Conservation (phyloP, 768 basidiomycete genomes). For the Lentinula edodes region DNA sequence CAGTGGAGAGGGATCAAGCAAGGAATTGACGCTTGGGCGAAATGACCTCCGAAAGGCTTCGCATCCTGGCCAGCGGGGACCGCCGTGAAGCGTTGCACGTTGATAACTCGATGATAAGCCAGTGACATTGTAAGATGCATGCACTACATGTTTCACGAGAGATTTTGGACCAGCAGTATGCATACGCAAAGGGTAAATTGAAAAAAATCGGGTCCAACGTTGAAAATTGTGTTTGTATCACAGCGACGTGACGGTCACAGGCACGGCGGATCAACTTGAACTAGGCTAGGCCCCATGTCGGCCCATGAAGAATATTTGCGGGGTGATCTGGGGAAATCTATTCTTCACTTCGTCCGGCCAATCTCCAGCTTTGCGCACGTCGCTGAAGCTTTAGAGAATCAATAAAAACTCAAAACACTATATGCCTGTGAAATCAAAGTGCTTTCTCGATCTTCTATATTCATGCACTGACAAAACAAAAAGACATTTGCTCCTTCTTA, state of each 20-base stretch:
- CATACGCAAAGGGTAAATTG: conserved; percentile 24
- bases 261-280: too few relatives aligned
- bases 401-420: too few relatives aligned
- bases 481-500: too few relatives aligned
- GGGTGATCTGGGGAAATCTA: too few relatives aligned
- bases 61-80: not conserved
- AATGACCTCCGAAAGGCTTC: not conserved
- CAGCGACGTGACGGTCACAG: not conserved
- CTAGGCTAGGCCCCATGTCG: too few relatives aligned
- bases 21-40: not conserved
- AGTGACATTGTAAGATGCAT: conserved; percentile 1
- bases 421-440: too few relatives aligned
- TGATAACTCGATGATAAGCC: not conserved
- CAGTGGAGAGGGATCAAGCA: not conserved
- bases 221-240: not conserved
- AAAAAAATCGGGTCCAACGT: not conserved
- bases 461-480: too few relatives aligned
- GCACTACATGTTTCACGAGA: conserved; percentile 30
- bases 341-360: too few relatives aligned
- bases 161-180: conserved; percentile 18
- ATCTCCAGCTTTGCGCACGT: too few relatives aligned
- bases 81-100: not conserved
- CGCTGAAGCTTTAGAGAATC: too few relatives aligned
- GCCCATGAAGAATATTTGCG: too few relatives aligned
- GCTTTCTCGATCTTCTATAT: too few relatives aligned